Percentiles rank a stretch among this genome's conserved stretches.
Conservation (phyloP, 768 basidiomycete species). For the Galerina sulciceps region DNA sequence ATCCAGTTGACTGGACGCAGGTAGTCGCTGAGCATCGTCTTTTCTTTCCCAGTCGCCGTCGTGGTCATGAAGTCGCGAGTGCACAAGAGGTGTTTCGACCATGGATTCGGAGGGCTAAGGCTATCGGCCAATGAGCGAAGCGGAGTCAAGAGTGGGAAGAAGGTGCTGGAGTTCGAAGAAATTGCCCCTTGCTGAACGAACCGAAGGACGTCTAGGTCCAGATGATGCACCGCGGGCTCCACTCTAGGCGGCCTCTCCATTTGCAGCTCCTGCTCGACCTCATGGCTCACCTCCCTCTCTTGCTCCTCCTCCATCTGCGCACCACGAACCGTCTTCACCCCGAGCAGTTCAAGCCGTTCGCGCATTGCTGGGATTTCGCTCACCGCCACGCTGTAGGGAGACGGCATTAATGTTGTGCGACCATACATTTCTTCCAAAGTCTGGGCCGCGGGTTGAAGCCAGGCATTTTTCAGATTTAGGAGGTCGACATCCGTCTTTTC, state of each 20-base stretch:
- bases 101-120: slow-evolving; percentile 2
- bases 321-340: slow-evolving; percentile 23
- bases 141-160: slow-evolving; percentile 24
- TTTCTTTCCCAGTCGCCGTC: slow-evolving; percentile 17
- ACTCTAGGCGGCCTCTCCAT: slow-evolving; percentile 37
- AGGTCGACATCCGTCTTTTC: not conserved
- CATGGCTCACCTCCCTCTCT: slow-evolving; percentile 49
- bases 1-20: slow-evolving; percentile 50
- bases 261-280: slow-evolving; percentile 46
- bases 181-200: slow-evolving; percentile 35
- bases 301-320: slow-evolving; percentile 48
- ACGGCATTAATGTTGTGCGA: not conserved
- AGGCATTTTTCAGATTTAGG: slow-evolving; percentile 22
- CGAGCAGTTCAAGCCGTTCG: slow-evolving; percentile 28
- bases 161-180: slow-evolving; percentile 11
- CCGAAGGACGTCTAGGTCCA: slow-evolving; percentile 27
- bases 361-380: slow-evolving; percentile 21
- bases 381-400: not conserved
- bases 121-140: slow-evolving; percentile 13
- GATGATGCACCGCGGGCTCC: slow-evolving; percentile 26
- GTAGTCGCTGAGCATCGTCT: slow-evolving; percentile 26
- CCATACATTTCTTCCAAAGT: slow-evolving; percentile 39
- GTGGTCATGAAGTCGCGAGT: slow-evolving; percentile 40
- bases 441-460: slow-evolving; percentile 45
- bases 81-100: slow-evolving; percentile 29